These are phyloP conservation scores for Claviceps africana DNA, from an alignment of 2,329 filamentous ascomycete genomes.

Conservation along the genomic window DNA sequence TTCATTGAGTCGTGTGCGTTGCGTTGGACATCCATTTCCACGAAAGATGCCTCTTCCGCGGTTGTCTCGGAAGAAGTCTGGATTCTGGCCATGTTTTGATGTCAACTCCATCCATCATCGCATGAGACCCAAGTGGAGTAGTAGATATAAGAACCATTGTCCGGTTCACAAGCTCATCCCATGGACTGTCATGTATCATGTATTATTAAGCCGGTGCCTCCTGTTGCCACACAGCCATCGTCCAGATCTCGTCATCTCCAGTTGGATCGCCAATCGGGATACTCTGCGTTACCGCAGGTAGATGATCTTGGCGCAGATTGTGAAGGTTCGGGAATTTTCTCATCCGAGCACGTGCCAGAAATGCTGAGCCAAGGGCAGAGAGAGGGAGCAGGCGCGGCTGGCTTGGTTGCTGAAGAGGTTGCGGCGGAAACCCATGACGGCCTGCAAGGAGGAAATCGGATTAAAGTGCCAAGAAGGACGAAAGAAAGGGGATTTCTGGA, in stretches of 20 bases:
- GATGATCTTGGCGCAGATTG: neutral
- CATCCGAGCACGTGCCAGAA: neutral
- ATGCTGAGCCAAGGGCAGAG: neutral
- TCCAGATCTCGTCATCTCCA: neutral
- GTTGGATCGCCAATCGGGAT: neutral
- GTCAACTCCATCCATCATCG: neutral
- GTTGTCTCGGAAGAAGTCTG: neutral
- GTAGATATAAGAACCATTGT: neutral
- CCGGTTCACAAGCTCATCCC: neutral
- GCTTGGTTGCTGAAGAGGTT: neutral
- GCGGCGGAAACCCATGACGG: neutral
- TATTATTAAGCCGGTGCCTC: neutral
- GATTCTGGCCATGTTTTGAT: neutral
- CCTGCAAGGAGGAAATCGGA: neutral
- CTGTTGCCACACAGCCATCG: neutral
- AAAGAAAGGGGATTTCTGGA: neutral
- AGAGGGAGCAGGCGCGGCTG: neutral
- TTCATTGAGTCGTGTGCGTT: slow-evolving; percentile 12
- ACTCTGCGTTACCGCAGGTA: neutral
- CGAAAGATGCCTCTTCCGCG: neutral
- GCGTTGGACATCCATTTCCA: neutral
- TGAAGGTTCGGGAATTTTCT: neutral
- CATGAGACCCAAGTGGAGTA: neutral
- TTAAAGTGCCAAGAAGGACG: neutral
- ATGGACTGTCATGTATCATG: neutral